Percentiles rank a stretch among this genome's conserved stretches.
Conservation (phyloP, 768 basidiomycete species). For the Mycena polygramma region DNA sequence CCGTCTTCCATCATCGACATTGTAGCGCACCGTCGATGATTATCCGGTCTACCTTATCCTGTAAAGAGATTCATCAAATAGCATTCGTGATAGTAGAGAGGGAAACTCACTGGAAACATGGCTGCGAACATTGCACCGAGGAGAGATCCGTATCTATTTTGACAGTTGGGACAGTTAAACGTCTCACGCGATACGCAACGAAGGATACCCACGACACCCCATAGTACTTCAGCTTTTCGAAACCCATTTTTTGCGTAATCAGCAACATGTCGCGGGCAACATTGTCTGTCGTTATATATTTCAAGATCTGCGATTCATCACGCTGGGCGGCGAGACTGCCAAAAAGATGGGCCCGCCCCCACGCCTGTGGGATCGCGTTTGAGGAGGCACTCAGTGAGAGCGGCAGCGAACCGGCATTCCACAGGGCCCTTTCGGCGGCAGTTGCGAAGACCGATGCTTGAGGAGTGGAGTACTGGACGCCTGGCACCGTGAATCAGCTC, state of each 20-base stretch:
- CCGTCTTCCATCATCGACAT: no score
- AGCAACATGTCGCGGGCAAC: constrained; percentile 55
- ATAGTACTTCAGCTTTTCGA: constrained; percentile 49
- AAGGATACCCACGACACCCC: constrained; percentile 43
- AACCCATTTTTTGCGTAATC: constrained; percentile 49
- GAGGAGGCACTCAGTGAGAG: constrained; percentile 41
- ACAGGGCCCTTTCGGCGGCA: constrained; percentile 31
- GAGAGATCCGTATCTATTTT: constrained; percentile 44
- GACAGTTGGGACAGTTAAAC: constrained; percentile 6
- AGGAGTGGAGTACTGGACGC: constrained; percentile 23
- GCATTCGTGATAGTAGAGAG: neutral
- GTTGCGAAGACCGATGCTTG: constrained; percentile 25
- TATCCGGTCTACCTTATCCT: constrained; percentile 50
- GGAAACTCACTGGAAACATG: constrained; percentile 48
- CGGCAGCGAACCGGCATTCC: constrained; percentile 17
- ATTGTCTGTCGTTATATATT: constrained; percentile 53
- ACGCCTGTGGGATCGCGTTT: constrained; percentile 44
- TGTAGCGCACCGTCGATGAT: constrained; percentile 47
- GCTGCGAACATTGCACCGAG: constrained; percentile 51
- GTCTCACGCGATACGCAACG: no score
- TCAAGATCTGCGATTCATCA: constrained; percentile 43
- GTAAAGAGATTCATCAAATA: neutral
- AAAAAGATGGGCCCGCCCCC: constrained; percentile 49
- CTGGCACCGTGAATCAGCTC: neutral
- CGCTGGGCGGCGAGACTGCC: constrained; percentile 50